These are phyloP conservation scores for Rhipidocladum racemiflorum DNA, from an alignment of 176 grass and related monocot species.

Conservation along the genomic window DNA sequence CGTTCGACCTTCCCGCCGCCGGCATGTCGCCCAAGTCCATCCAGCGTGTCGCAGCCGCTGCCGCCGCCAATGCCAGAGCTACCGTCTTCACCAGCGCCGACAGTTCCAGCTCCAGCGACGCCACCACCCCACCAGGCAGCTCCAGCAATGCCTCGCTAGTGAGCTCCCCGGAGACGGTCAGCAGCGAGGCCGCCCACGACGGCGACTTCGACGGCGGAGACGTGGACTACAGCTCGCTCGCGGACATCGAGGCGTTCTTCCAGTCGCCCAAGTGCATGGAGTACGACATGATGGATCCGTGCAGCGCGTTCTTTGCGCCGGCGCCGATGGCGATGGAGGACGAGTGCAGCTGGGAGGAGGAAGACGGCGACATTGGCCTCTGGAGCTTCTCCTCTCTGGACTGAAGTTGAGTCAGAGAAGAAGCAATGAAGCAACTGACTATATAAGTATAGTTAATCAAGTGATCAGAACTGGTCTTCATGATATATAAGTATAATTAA, in stretches of 20 bases:
- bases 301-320: conserved; percentile 53
- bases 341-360: conserved; percentile 52
- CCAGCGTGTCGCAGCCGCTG: conserved; percentile 65
- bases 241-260: conserved; percentile 67
- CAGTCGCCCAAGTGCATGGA: conserved; percentile 89
- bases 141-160: conserved; percentile 10
- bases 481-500: conserved; percentile 34
- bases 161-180: conserved; percentile 32
- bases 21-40: conserved; percentile 81
- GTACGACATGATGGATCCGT: conserved; percentile 64
- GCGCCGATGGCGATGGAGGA: conserved; percentile 27
- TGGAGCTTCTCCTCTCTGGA: conserved; percentile 72
- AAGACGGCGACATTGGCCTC: conserved; percentile 53
- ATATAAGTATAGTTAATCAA: conserved; percentile 11
- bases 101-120: neutral
- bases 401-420: conserved; percentile 9
- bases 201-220: neutral
- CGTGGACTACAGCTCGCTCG: conserved; percentile 22
- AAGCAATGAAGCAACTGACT: conserved; percentile 31
- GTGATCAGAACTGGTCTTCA: conserved; percentile 18
- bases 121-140: neutral
- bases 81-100: neutral
- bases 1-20: conserved; percentile 36
- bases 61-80: neutral
- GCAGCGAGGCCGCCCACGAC: neutral